Evolutionary conservation across 495 filamentous ascomycete genomes (phyloP).

Genomic region (Thermothielavioides terrestris): DNA sequence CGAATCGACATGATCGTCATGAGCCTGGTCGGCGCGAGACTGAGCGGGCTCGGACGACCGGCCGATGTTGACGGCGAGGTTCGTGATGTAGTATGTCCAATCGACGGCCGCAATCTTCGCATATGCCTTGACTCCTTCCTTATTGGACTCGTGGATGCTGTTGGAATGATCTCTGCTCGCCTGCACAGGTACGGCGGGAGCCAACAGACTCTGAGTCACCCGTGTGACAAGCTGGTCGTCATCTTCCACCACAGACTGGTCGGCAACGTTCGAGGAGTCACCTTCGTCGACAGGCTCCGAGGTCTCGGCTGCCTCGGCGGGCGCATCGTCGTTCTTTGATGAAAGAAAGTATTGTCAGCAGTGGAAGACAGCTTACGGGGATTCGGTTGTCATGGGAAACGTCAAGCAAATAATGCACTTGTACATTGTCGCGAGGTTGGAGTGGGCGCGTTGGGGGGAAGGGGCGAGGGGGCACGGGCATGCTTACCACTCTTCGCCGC

Average conservation of each 20-base stretch:
- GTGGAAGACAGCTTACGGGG: conserved; percentile 7
- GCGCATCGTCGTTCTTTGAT: conserved; percentile 14
- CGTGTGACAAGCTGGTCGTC: conserved; percentile 58
- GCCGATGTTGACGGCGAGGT: conserved; percentile 73
- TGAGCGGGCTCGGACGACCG: conserved; percentile 56
- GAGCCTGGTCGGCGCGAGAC: conserved; percentile 23
- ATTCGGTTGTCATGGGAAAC: too few relatives aligned
- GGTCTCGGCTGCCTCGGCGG: conserved; percentile 14
- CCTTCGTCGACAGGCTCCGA: conserved; percentile 31
- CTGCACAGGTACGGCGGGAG: conserved; percentile 49
- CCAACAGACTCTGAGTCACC: conserved; percentile 60
- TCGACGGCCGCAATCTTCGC: conserved; percentile 85
- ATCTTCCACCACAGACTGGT: conserved; percentile 40
- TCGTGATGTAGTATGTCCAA: conserved; percentile 92
- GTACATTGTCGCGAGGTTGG: too few relatives aligned
- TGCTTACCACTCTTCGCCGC: conserved; percentile 64
- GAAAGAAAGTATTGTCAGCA: conserved; percentile 1
- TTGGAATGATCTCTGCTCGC: conserved; percentile 70
- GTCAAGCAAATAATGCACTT: too few relatives aligned
- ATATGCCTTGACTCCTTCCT: conserved; percentile 74
- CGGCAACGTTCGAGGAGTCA: conserved; percentile 36
- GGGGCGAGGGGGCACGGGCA: conserved; percentile 1
- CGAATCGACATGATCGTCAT: conserved; percentile 30
- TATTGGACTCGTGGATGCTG: conserved; percentile 57
- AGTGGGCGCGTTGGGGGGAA: conserved; percentile 25